Percentiles rank a stretch among this genome's conserved stretches.
phyloP scores from a whole-genome alignment of 2,329 filamentous ascomycete genomes.

The Cordyceps farinosa region DNA sequence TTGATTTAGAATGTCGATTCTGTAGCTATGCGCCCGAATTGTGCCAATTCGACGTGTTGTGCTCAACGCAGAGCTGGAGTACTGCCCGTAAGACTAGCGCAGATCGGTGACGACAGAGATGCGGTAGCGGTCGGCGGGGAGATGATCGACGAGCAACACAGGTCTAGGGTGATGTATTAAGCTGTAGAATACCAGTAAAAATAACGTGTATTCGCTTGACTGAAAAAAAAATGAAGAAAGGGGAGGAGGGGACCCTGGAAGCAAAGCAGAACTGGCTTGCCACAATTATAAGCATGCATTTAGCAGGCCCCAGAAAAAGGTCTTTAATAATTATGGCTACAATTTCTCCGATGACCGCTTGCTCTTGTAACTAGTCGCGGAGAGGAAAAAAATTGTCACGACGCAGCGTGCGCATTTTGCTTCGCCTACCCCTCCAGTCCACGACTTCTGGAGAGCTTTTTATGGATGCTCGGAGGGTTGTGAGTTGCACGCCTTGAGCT shows the following conservation, averaged over 20 bases:
- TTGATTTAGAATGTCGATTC: neutral
- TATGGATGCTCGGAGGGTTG: neutral
- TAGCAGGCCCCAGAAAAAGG: neutral
- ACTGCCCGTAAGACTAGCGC: neutral
- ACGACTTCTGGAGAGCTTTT: neutral
- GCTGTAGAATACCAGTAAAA: neutral
- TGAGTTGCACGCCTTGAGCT: slow-evolving; percentile 8
- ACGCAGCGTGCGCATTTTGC: neutral
- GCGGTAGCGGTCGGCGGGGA: neutral
- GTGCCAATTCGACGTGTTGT: neutral
- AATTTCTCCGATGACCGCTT: neutral
- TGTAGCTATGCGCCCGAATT: slow-evolving; percentile 7
- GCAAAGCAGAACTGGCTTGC: neutral
- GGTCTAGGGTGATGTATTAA: neutral
- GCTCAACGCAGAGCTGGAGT: neutral
- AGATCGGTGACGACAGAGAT: slow-evolving; percentile 2
- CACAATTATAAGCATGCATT: neutral
- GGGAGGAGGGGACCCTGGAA: neutral
- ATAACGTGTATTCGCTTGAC: neutral
- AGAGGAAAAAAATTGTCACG: neutral
- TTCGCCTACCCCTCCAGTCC: neutral
- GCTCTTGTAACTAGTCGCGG: neutral
- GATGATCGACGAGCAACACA: neutral
- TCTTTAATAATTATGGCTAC: neutral
- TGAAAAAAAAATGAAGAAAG: slow-evolving; percentile 1